Base-by-base conservation (phyloP, 2,329 filamentous ascomycete genomes). In the Anthostomella pinea region DNA sequence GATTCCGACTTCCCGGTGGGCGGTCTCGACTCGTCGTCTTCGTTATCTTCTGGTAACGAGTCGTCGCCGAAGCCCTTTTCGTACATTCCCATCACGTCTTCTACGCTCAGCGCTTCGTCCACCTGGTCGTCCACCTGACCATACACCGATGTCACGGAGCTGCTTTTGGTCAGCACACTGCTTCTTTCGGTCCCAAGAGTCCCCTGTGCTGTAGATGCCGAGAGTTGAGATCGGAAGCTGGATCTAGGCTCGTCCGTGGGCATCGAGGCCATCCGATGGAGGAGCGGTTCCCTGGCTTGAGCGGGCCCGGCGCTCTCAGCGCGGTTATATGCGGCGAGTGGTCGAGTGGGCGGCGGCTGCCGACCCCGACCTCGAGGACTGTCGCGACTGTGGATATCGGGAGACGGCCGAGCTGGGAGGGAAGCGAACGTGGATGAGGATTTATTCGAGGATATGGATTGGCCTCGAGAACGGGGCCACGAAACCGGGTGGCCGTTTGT, bases 141-240 rank as follows among this genome's bases (percentile, higher is more conserved):
- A 45, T 69, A 69, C 62, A 72, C 73, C 44, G 70, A 93, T 65
- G 66, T 84, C 35, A 82, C 72, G 2, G 85, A 89, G 67, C 85
- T 94, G 42, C 80, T 79, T 51, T 86, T 88, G 3, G 88, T 93
- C 46, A 83, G 61, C 32, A 93, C 73, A 56, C 89, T 95, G 60
- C 87, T 94, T 43, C 87, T 76, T 56, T 91, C 87, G 1, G 87
- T 94, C n/a, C 82, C 79, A 5, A 62, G 49, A 3, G 73, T 76
- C 16, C 83, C 89, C 20, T 73, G 73, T 17, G 67, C 65, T 5
- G 74, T 75, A 3, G 75, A 78, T 22, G 67, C 59, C 13, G 75
- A 74, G 33, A 72, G 59, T 43, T 79, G 75, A 10, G 76, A 78
- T 37, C 75, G 71, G 51, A 70, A 75, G 59, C 75, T 79, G 1